Percentiles rank a stretch among this genome's conserved stretches.
Evolutionary conservation across 2,329 filamentous ascomycete genomes (phyloP).

Genomic region (Fusarium paranaense): DNA sequence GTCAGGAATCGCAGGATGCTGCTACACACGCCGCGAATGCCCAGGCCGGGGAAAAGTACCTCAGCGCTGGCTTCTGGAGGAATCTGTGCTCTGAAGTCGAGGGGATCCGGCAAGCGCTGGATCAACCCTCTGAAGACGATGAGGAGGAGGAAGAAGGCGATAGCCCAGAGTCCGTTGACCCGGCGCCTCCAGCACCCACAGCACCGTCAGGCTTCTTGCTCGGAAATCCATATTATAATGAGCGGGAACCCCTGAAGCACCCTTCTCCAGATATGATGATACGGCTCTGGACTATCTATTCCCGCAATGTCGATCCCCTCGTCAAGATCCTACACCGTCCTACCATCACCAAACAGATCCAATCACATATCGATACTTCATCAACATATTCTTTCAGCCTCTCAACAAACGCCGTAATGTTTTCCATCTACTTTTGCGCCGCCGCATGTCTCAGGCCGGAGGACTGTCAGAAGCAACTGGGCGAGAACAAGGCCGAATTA

Average conservation of each 20-base stretch:
- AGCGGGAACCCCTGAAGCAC: slow-evolving; percentile 43
- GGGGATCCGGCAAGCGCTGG: slow-evolving; percentile 57
- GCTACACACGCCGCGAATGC: slow-evolving; percentile 35
- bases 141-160: slow-evolving; percentile 50
- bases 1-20: slow-evolving; percentile 23
- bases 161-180: slow-evolving; percentile 45
- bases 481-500: slow-evolving; percentile 50
- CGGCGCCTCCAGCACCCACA: slow-evolving; percentile 30
- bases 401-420: slow-evolving; percentile 52
- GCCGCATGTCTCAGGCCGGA: slow-evolving; percentile 49
- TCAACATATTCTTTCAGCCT: slow-evolving; percentile 27
- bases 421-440: slow-evolving; percentile 58
- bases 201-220: slow-evolving; percentile 45
- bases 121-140: slow-evolving; percentile 56
- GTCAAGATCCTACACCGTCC: slow-evolving; percentile 60
- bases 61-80: slow-evolving; percentile 59
- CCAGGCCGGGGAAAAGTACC: slow-evolving; percentile 47
- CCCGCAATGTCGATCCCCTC: slow-evolving; percentile 56
- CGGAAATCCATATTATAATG: slow-evolving; percentile 41
- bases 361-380: slow-evolving; percentile 42
- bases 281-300: slow-evolving; percentile 51
- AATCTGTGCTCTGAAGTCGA: slow-evolving; percentile 58
- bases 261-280: slow-evolving; percentile 53
- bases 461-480: slow-evolving; percentile 48
- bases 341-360: slow-evolving; percentile 47